phyloP scores from a whole-genome alignment of 2,329 filamentous ascomycete genomes.

The Ceratocystiopsis sp. region DNA sequence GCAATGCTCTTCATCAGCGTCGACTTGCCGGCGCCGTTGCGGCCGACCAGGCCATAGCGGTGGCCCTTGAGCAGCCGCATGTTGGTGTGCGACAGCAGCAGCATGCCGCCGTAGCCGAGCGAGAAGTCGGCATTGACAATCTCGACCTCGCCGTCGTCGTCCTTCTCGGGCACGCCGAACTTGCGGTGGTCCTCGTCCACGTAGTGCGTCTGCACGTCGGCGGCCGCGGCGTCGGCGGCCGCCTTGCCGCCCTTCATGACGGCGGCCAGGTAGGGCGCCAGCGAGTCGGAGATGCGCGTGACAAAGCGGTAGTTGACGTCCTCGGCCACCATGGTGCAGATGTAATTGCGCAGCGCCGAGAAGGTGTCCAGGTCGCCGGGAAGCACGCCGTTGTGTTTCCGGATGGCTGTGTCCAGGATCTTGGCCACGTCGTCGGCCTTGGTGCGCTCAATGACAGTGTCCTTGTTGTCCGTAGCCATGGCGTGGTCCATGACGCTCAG shows the following conservation, averaged over 20 bases:
- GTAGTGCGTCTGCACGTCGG: conserved; percentile 61
- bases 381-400: conserved; percentile 38
- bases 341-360: conserved; percentile 52
- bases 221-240: conserved; percentile 41
- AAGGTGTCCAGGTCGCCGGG: conserved; percentile 46
- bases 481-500: conserved; percentile 81
- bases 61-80: conserved; percentile 88
- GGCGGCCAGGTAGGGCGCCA: conserved; percentile 59
- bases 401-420: conserved; percentile 59
- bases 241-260: conserved; percentile 47
- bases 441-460: conserved; percentile 45
- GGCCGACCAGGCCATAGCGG: conserved; percentile 89
- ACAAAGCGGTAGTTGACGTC: conserved; percentile 72
- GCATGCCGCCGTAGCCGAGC: conserved; percentile 92
- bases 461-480: conserved; percentile 53
- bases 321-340: conserved; percentile 72
- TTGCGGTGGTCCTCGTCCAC: conserved; percentile 74
- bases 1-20: conserved; percentile 96
- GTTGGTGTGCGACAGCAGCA: conserved; percentile 90
- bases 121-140: conserved; percentile 98
- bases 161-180: conserved; percentile 67
- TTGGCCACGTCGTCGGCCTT: conserved; percentile 57
- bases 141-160: conserved; percentile 82
- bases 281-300: conserved; percentile 48
- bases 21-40: conserved; percentile 97